Conservation (phyloP, 2,329 filamentous ascomycete species). For the Alternaria metachromatica region DNA sequence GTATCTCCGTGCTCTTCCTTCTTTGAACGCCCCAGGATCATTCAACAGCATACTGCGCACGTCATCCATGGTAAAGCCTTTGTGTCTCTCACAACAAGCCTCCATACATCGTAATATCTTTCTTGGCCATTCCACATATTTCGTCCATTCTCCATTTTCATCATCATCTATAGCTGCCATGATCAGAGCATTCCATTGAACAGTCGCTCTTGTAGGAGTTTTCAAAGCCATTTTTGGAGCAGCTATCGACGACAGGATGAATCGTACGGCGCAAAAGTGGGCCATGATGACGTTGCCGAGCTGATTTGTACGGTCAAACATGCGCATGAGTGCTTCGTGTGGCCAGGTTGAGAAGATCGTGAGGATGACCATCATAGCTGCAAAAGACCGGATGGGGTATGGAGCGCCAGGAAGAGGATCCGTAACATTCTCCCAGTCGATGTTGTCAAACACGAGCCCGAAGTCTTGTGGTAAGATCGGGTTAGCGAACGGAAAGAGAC, state of each 20-base stretch:
- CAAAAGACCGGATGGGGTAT: constrained; percentile 14
- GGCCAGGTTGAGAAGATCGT: constrained; percentile 29
- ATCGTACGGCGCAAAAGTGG: constrained; percentile 23
- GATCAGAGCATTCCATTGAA: constrained; percentile 52
- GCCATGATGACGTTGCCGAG: constrained; percentile 25
- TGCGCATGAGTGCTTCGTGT: constrained; percentile 19
- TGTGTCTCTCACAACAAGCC: constrained; percentile 11
- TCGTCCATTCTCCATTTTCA: constrained; percentile 34
- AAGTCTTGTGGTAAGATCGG: constrained; percentile 11
- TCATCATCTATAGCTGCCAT: constrained; percentile 35
- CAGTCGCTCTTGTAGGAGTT: constrained; percentile 21
- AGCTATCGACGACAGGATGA: constrained; percentile 20
- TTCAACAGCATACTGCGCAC: constrained; percentile 14
- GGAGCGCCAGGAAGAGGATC: constrained; percentile 5
- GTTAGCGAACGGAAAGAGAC: constrained; percentile 3
- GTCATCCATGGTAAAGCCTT: constrained; percentile 13
- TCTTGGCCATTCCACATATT: constrained; percentile 45
- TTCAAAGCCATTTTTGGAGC: constrained; percentile 15
- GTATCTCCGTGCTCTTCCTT: constrained; percentile 8
- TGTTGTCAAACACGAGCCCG: background rate
- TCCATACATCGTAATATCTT: constrained; percentile 21
- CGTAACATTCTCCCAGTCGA: constrained; percentile 16
- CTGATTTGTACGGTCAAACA: constrained; percentile 20
- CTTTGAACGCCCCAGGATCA: constrained; percentile 53
- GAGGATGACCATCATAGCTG: constrained; percentile 21